Base-by-base conservation (phyloP, 306 rosid species). In the Prinsepia uniflora region DNA sequence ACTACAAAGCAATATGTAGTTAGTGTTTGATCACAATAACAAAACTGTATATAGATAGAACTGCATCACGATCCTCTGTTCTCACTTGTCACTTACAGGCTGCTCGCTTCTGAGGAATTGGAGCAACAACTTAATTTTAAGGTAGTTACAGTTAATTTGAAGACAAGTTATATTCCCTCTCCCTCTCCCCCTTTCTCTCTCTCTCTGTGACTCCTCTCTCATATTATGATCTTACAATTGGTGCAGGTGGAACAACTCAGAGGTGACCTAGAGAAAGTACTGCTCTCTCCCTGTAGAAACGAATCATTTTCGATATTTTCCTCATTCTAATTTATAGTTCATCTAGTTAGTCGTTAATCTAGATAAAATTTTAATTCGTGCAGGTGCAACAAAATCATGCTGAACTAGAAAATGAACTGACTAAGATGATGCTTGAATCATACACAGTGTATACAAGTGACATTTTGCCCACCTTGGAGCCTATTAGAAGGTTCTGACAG, bases 21-120 rank as follows among this genome's bases (percentile, higher is more conserved):
- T 46, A 24, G 1, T 47, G n/a, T 30, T 30, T 2, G 36, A 30
- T 30, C 36, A 30, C 36, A 24, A 0, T 24, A 24, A 24, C 30
- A 24, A 24, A 24, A 24, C 0, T 24, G 30, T 2, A 24, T 24
- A 24, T 24, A 24, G 30, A 24, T 30, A 2, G 36, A 30, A 30
- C 36, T 30, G 36, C 36, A 30, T 30, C 36, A 30, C 36, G 4
- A 30, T 30, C 36, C 36, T 2, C 36, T 3, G 4, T 67, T 36
- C 72, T 67, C 72, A 67, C 9, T 5, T 68, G 18, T 68, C 39
- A 17, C 15, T 40, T 62, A n/a, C 61, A 72, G 76, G 76, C 40
- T 72, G 47, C 53, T 50, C 8, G 43, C 50, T 39, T 36, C 5
- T 10, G 52, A 61, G n/a, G 50, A 47, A 48, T 5, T 9, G 76